Evolutionary conservation across 1,284 basidiomycete species (phyloP), one percentile per base, ranked within the genome.

Genomic region (Leccinum colubrinum): DNA sequence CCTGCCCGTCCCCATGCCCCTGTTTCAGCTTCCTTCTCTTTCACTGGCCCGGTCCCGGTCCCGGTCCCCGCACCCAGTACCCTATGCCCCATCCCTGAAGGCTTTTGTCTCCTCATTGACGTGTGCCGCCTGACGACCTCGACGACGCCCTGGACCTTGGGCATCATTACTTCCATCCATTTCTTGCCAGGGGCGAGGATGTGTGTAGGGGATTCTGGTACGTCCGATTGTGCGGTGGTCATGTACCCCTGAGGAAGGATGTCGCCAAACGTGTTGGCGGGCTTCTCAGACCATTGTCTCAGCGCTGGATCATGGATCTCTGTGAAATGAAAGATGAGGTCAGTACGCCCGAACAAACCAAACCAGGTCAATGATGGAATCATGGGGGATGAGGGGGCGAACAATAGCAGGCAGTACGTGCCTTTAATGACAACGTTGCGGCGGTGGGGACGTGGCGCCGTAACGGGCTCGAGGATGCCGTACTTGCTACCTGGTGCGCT

Each of bases 181-280:
- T 15, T 72, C 67, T 57, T 72, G 64, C n/a, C 68, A 63, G 64
- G 74, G 6, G 58, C 30, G 4, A 65, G 5, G 2, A 33, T 6
- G 6, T 54, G 30, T 20, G 59, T 61, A 11, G 60, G 61, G 15
- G 69, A 60, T 12, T 37, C 6, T 33, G 9, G n/a, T 17, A 14
- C 14, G 20, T 30, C 53, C 8, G 64, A 60, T 22, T 61, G 52
- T 2, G 74, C 74, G 0, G 78, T 68, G 2, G 80, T 74, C 58
- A 84, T 82, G n/a, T 77, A 74, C 3, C 72, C 66, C 12, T 77
- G 60, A 11, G 83, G 80, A 4, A 84, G 72, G 30, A 84, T 77
- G 30, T 83, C 81, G 22, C 74, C 72, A 64, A 84, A 84, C 12
- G 81, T 80, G 52, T 69, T 69, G 30, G 67, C 63, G 0, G 66